Base-by-base conservation (phyloP, 805 yeast species). In the Barnettozyma populi region DNA sequence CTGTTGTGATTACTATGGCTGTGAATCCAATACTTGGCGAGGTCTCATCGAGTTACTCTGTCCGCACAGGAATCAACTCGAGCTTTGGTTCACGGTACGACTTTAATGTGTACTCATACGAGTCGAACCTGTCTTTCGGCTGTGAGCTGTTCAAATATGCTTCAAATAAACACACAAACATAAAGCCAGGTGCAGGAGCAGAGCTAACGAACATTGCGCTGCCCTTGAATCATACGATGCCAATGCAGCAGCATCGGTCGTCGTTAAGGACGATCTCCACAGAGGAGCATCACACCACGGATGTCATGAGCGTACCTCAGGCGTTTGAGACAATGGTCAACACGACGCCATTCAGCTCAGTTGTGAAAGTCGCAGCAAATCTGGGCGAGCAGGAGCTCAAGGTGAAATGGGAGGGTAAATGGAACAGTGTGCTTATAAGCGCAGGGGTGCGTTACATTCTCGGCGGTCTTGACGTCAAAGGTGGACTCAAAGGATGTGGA, bases 1-100 rank as follows among this genome's bases (percentile, higher is more conserved):
- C 99, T 0, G 67, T 90, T 52, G 86, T 96, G 0, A 77, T 94
- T 75, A 86, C 98, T 0, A 60, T 92, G 36, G 83, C 96, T 0
- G 74, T 84, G 49, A 94, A 94, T 63, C 99, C 99, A 1, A 70
- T 94, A 14, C 71, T 92, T 61, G 99, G 99, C 2, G 90, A 90
- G 54, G 67, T 94, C 2, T 83, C 95, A 3, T 83, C 95, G 2
- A 84, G 96, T 0, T 94, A 90, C 62, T 80, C 96, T 1, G 88
- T 90, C 31, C 82, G 84, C 58, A 86, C 97, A 0, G 79, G 87
- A 5, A 74, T 80, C 2, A 75, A 78, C 27, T 79, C 92, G 1
- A 84, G 95, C 0, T 82, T 92, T 46, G 80, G 90, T 41, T 86
- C 96, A 5, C 77, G 84, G 49, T 90, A 89, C 60, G 96, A 88